Evolutionary conservation across 2,329 filamentous ascomycete species (phyloP).

Genomic region (Fusarium agapanthi): DNA sequence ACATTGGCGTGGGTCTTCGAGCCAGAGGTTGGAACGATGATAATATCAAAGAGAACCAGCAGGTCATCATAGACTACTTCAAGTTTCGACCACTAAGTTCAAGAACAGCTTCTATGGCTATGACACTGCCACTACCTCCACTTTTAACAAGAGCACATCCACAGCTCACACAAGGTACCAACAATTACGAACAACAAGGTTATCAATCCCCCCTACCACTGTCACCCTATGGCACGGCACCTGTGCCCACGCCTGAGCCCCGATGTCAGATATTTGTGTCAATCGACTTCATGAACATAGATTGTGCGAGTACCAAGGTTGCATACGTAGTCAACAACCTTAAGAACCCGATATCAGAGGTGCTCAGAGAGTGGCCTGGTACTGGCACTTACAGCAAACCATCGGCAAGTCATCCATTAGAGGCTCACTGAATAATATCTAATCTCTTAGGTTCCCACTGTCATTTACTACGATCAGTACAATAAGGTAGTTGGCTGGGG

Average conservation of each 20-base stretch:
- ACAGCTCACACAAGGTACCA: not conserved
- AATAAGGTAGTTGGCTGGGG: not conserved
- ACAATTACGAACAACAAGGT: not conserved
- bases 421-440: not conserved
- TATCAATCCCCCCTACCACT: not conserved
- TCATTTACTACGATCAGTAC: not conserved
- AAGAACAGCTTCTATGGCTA: no score
- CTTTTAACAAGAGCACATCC: not conserved
- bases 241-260: not conserved
- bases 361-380: not conserved
- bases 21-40: no score
- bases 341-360: not conserved
- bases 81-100: no score
- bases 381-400: not conserved
- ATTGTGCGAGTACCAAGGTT: fast-evolving
- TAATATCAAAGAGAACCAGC: no score
- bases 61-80: no score
- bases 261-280: not conserved
- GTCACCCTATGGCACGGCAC: not conserved
- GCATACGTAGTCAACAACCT: not conserved
- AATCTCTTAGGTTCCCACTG: not conserved
- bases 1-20: no score
- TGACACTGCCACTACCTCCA: not conserved
- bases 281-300: not conserved
- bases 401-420: not conserved